Conservation (phyloP, 164 flowering plant species). For the Houttuynia cordata region DNA sequence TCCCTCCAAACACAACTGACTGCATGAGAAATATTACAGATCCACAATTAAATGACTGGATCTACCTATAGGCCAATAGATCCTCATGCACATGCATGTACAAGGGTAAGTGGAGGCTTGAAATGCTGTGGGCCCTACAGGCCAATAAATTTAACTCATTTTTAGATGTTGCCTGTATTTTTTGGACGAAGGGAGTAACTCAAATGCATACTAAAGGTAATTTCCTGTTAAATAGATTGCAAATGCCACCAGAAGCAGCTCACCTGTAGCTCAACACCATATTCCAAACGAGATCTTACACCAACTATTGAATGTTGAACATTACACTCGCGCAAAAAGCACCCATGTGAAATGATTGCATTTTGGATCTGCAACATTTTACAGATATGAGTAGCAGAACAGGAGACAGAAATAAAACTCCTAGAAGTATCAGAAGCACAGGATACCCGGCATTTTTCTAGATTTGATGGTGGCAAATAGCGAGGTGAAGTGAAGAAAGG, state of each 20-base stretch:
- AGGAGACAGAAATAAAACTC: background rate
- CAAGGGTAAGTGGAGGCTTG: no score
- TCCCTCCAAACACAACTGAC: no score
- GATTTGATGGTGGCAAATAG: conserved; percentile 86
- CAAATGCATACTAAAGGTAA: no score
- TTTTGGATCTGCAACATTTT: conserved; percentile 50
- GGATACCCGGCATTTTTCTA: conserved; percentile 76
- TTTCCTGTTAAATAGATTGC: background rate
- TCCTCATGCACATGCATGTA: no score
- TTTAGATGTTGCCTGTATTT: no score
- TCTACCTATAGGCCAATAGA: no score
- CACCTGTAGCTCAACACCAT: conserved; percentile 73
- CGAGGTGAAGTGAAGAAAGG: conserved; percentile 94
- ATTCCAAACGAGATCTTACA: conserved; percentile 77
- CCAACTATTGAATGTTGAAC: conserved; percentile 79
- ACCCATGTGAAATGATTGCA: conserved; percentile 90
- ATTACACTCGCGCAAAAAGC: conserved; percentile 84
- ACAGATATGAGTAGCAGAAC: background rate
- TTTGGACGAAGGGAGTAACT: no score
- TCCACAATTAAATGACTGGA: no score
- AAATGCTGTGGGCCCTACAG: no score
- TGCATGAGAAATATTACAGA: no score
- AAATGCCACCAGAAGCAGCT: background rate
- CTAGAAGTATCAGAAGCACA: conserved; percentile 2
- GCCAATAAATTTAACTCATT: no score